phyloP scores from a whole-genome alignment of 352 stramenopile species.

The Phytophthora litchii region DNA sequence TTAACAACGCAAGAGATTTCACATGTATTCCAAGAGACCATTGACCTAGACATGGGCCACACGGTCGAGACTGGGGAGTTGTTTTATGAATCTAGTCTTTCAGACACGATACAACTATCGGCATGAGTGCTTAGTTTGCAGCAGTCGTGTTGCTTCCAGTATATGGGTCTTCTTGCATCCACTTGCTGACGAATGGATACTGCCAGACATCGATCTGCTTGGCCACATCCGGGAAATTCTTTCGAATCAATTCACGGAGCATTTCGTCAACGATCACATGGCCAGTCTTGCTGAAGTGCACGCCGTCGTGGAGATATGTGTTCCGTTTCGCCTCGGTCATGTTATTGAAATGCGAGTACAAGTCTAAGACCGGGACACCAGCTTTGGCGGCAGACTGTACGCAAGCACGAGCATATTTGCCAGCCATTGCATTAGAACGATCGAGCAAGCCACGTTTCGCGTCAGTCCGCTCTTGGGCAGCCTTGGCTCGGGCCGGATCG shows the following conservation, averaged over 20 bases:
- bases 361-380: neutral
- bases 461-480: too few species aligned
- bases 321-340: neutral
- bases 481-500: neutral
- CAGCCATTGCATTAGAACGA: neutral
- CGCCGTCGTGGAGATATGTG: neutral
- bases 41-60: too few species aligned
- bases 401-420: neutral
- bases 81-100: too few species aligned
- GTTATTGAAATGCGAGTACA: neutral
- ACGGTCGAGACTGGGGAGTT: too few species aligned
- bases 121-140: too few species aligned
- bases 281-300: neutral
- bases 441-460: neutral
- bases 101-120: too few species aligned
- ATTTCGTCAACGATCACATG: neutral
- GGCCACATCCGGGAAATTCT: neutral
- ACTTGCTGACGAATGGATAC: neutral
- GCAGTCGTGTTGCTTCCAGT: neutral
- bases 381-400: neutral
- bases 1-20: too few species aligned
- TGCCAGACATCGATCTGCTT: neutral
- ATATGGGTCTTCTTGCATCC: neutral
- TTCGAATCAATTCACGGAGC: neutral
- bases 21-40: too few species aligned